These are phyloP conservation scores for Zymoseptoria pseudotritici DNA, from an alignment of 2,329 filamentous ascomycete species.

Conservation along the genomic window DNA sequence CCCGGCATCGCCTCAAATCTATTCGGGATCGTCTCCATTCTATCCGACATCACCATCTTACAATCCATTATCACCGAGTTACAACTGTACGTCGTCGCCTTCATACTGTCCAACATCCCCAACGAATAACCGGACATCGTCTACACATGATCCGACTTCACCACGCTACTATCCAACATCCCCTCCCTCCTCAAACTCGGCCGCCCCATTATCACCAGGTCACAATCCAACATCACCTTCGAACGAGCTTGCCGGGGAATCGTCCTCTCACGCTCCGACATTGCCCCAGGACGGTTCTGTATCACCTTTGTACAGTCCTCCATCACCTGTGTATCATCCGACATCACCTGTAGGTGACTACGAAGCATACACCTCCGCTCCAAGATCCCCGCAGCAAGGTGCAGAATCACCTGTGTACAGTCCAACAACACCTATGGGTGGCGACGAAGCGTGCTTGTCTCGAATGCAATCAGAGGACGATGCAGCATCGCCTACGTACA, in stretches of 20 bases:
- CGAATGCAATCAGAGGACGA: not conserved
- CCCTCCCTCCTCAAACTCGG: not conserved
- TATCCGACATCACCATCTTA: too few relatives aligned
- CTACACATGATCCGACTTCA: not conserved
- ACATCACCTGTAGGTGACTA: not conserved
- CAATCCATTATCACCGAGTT: too few relatives aligned
- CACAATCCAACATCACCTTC: not conserved
- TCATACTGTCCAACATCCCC: not conserved
- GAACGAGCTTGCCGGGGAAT: not conserved
- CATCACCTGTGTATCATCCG: not conserved
- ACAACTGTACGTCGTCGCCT: too few relatives aligned
- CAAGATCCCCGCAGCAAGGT: too few relatives aligned
- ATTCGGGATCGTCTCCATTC: too few relatives aligned
- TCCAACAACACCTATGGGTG: not conserved
- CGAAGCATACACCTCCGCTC: not conserved
- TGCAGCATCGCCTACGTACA: not conserved
- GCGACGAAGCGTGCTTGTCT: not conserved
- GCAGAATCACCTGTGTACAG: not conserved
- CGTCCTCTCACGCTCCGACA: not conserved
- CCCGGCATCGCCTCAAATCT: too few relatives aligned
- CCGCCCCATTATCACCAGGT: not conserved
- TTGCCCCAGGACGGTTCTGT: not conserved
- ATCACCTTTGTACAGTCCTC: not conserved
- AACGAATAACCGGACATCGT: not conserved
- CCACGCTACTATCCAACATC: not conserved